These are phyloP conservation scores for Parathielavia hyrcaniae DNA, from an alignment of 495 filamentous ascomycete genomes.

Conservation along the genomic window DNA sequence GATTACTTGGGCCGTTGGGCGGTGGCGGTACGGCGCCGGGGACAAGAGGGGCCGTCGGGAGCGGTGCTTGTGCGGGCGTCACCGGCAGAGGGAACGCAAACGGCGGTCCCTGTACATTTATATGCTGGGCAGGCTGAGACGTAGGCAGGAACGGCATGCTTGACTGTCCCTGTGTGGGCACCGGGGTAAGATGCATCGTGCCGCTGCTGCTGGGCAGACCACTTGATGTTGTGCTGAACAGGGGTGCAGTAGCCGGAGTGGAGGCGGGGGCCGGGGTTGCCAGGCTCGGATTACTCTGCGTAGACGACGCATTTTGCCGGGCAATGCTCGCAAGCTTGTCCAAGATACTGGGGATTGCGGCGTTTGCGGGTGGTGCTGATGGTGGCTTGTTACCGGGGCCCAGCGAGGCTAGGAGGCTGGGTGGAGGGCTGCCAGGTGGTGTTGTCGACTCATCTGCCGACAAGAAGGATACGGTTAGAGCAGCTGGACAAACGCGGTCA, in stretches of 20 bases:
- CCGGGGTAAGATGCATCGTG: constrained; percentile 18
- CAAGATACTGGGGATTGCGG: constrained; percentile 61
- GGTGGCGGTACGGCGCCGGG: constrained; percentile 25
- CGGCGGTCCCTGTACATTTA: constrained; percentile 52
- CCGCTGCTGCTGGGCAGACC: constrained; percentile 23
- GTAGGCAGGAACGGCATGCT: constrained; percentile 24
- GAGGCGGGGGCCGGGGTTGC: constrained; percentile 30
- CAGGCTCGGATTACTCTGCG: constrained; percentile 49
- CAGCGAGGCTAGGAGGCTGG: constrained; percentile 31
- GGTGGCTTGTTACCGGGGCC: constrained; percentile 19
- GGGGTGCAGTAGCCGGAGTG: constrained; percentile 18
- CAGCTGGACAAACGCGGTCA: constrained; percentile 5
- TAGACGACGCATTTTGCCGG: constrained; percentile 63
- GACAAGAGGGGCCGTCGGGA: constrained; percentile 37
- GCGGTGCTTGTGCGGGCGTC: constrained; percentile 11
- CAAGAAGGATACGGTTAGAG: constrained; percentile 31
- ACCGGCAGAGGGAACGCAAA: constrained; percentile 28
- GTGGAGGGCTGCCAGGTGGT: constrained; percentile 70
- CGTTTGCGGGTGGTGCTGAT: constrained; percentile 23
- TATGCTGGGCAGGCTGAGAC: constrained; percentile 44
- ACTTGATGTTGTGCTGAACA: constrained; percentile 17
- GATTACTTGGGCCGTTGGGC: constrained; percentile 43
- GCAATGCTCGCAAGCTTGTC: constrained; percentile 81
- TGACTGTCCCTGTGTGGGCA: constrained; percentile 19
- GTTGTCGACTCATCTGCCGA: constrained; percentile 66